Evolutionary conservation across 1,139 yeast species (phyloP).

Genomic region (Candida glucosophila): DNA sequence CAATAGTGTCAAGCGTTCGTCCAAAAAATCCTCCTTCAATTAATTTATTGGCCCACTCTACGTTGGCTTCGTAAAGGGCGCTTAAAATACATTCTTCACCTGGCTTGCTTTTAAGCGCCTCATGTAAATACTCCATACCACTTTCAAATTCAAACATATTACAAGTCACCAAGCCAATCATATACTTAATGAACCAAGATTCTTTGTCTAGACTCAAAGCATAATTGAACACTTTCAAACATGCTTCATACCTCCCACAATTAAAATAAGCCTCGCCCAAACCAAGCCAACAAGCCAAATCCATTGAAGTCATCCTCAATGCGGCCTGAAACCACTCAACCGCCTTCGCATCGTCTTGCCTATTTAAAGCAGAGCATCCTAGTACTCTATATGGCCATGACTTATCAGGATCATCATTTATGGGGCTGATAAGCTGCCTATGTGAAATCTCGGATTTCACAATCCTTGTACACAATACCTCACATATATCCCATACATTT

Average conservation of each 20-base stretch:
- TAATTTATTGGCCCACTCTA: constrained; percentile 46
- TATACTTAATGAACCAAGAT: constrained; percentile 53
- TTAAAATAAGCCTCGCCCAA: constrained; percentile 86
- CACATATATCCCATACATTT: constrained; percentile 82
- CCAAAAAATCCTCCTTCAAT: constrained; percentile 59
- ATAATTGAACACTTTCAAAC: constrained; percentile 69
- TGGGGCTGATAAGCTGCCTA: constrained; percentile 35
- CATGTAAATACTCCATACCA: constrained; percentile 23
- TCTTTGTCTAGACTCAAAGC: constrained; percentile 42
- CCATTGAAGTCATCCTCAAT: constrained; percentile 56
- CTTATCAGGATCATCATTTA: constrained; percentile 23
- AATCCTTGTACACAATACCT: constrained; percentile 56
- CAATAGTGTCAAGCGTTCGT: constrained; percentile 34
- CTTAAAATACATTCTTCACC: constrained; percentile 49
- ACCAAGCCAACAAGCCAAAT: constrained; percentile 83
- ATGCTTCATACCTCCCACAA: constrained; percentile 83
- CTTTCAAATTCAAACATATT: constrained; percentile 30
- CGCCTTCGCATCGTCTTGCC: constrained; percentile 68
- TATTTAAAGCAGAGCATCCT: constrained; percentile 71
- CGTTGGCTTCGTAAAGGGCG: constrained; percentile 49
- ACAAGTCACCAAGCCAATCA: constrained; percentile 56
- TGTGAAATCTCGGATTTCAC: constrained; percentile 57
- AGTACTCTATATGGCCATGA: constrained; percentile 85
- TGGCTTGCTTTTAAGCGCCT: constrained; percentile 36
- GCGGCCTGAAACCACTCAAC: constrained; percentile 87